Conservation (phyloP, 2,329 filamentous ascomycete genomes). For the Colletotrichum cordylinicola region DNA sequence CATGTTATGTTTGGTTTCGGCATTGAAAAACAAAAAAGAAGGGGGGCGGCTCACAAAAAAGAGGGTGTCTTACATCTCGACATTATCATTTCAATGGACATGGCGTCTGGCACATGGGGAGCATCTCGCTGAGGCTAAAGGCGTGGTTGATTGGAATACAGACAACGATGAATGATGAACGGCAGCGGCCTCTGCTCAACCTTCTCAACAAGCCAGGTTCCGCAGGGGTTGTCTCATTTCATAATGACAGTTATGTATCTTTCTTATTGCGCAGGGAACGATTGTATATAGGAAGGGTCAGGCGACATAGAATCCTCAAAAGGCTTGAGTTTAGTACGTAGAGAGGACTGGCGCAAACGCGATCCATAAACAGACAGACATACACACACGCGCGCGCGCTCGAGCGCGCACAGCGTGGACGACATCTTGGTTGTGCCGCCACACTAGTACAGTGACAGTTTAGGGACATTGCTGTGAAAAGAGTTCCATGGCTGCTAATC, state of each 20-base stretch:
- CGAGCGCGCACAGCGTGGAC: neutral
- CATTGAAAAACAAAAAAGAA: conserved; percentile 14
- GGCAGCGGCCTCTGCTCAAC: neutral
- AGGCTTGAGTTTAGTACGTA: neutral
- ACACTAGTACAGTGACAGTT: neutral
- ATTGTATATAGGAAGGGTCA: neutral
- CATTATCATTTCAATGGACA: conserved; percentile 1
- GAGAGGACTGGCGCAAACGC: neutral
- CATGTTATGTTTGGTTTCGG: neutral
- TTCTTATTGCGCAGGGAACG: neutral
- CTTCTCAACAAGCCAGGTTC: neutral
- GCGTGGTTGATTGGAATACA: neutral
- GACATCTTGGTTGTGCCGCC: neutral
- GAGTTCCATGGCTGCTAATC: neutral
- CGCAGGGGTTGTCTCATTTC: neutral
- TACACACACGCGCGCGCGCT: neutral
- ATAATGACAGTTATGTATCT: neutral
- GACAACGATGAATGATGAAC: conserved; percentile 2
- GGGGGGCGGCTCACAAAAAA: conserved; percentile 7
- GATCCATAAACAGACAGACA: neutral
- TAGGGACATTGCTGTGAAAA: neutral
- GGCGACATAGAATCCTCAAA: neutral
- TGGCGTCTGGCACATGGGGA: conserved; percentile 10
- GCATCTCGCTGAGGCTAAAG: conserved; percentile 4
- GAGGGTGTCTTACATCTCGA: conserved; percentile 15